Conservation (phyloP, 495 filamentous ascomycete species). For the Chaetomidium leptoderma region DNA sequence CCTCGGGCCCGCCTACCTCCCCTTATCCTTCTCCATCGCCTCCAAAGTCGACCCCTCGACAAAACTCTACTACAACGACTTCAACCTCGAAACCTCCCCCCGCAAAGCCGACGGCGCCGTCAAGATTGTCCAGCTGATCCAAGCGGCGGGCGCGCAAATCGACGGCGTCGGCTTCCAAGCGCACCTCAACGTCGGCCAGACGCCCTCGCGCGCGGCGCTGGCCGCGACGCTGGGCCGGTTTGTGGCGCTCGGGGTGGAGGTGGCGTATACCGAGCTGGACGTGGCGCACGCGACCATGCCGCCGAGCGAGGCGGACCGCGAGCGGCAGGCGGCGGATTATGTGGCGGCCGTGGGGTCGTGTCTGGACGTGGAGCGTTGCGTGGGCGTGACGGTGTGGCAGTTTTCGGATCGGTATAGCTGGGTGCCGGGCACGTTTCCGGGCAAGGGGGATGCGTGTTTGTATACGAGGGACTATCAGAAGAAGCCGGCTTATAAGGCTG, state of each 20-base stretch:
- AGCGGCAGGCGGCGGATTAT: slow-evolving; percentile 55
- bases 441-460: slow-evolving; percentile 49
- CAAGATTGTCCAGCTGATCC: slow-evolving; percentile 43
- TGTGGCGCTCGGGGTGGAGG: slow-evolving; percentile 45
- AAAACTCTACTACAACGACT: slow-evolving; percentile 61
- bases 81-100: slow-evolving; percentile 52
- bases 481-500: slow-evolving; percentile 49
- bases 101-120: slow-evolving; percentile 45
- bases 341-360: slow-evolving; percentile 49
- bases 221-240: slow-evolving; percentile 37
- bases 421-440: slow-evolving; percentile 44
- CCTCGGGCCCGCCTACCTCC: slow-evolving; percentile 43
- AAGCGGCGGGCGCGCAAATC: slow-evolving; percentile 43
- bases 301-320: slow-evolving; percentile 31
- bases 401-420: slow-evolving; percentile 58
- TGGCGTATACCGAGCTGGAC: slow-evolving; percentile 57
- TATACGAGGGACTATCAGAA: slow-evolving; percentile 44
- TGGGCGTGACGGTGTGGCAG: slow-evolving; percentile 60
- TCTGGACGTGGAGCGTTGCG: slow-evolving; percentile 46
- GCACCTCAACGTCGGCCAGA: slow-evolving; percentile 50
- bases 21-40: slow-evolving; percentile 47
- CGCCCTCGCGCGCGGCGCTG: slow-evolving; percentile 36
- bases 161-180: slow-evolving; percentile 58
- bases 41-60: slow-evolving; percentile 26
- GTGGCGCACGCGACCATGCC: slow-evolving; percentile 41